These are phyloP conservation scores for Paramyrothecium sp. DNA, from an alignment of 2,329 filamentous ascomycete genomes.

Conservation along the genomic window DNA sequence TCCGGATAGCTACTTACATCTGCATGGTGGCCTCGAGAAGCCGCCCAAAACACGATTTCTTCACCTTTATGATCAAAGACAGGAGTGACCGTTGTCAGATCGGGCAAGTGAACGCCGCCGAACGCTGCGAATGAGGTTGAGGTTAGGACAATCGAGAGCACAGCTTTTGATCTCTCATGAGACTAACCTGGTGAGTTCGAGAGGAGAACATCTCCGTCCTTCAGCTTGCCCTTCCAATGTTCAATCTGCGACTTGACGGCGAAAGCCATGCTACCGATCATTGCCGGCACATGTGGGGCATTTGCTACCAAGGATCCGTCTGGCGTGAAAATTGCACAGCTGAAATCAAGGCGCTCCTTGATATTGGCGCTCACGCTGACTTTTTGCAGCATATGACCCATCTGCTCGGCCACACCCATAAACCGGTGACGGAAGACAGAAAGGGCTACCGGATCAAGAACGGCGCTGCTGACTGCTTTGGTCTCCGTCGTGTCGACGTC, in stretches of 20 bases:
- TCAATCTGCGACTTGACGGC: constrained; percentile 68
- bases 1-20: too few relatives aligned
- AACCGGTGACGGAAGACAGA: constrained; percentile 79
- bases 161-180: too few relatives aligned
- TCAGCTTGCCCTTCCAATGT: constrained; percentile 57
- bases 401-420: constrained; percentile 83
- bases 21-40: constrained; percentile 49
- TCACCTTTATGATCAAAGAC: constrained; percentile 32
- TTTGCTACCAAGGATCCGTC: constrained; percentile 74
- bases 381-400: constrained; percentile 78
- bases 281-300: constrained; percentile 73
- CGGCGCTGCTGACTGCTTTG: constrained; percentile 55
- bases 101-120: constrained; percentile 36
- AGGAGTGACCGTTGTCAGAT: constrained; percentile 35
- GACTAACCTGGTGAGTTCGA: constrained; percentile 29
- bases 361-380: constrained; percentile 77
- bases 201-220: constrained; percentile 33
- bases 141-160: too few relatives aligned
- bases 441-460: constrained; percentile 72
- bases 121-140: too few relatives aligned
- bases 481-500: constrained; percentile 71
- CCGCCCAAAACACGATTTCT: constrained; percentile 49
- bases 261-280: constrained; percentile 77
- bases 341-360: constrained; percentile 79
- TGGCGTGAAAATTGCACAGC: constrained; percentile 74